Evolutionary conservation across 2,329 filamentous ascomycete genomes (phyloP), one percentile per base, ranked within the genome.

Genomic region (Teratosphaeriaceae sp.): DNA sequence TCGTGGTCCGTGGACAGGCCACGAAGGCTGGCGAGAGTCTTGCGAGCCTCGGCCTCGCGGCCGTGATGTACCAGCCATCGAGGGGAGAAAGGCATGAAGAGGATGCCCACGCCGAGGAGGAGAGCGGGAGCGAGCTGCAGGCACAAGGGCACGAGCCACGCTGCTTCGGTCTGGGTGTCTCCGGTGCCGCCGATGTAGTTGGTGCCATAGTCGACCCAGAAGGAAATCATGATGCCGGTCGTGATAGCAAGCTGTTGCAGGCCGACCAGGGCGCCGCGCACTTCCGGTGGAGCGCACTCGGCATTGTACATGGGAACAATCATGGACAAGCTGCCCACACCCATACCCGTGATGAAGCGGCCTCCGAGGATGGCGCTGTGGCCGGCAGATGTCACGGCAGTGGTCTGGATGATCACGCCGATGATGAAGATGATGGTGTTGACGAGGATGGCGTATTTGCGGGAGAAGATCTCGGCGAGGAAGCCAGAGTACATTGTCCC

Each of bases 1-100:
- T 85, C 77, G 54, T 87, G 74, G 48, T 82, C 74, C 7, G 65
- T 59, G 0, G 75, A 60, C 0, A 84, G 72, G 7, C 70, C 72
- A 19, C 85, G 78, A 3, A 89, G 75, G 38, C 59, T 69, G 0
- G 82, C 76, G 1, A 89, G 70, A 1, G 80, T 76, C 5, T 60
- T 58, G 7, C 77, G 74, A 0, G 81, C 81, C 57, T 88, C 84
- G 0, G 73, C 72, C 53, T 87, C 83, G 22, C 82, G 79, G 45
- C 68, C 70, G 51, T 84, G 78, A 59, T 86, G 79, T 15, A 85
- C 66, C 2, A 89, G 72, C 82, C 83, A 88, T 49, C 85, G 75
- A 0, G 85, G 85, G 0, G 79, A 84, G 62, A 83, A 86, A 0
- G 84, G 85, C 82, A 88, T 86, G 65, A 85, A 87, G 13, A 46